Base-by-base conservation (phyloP, 2,329 filamentous ascomycete genomes). In the Colletotrichum tropicicola region DNA sequence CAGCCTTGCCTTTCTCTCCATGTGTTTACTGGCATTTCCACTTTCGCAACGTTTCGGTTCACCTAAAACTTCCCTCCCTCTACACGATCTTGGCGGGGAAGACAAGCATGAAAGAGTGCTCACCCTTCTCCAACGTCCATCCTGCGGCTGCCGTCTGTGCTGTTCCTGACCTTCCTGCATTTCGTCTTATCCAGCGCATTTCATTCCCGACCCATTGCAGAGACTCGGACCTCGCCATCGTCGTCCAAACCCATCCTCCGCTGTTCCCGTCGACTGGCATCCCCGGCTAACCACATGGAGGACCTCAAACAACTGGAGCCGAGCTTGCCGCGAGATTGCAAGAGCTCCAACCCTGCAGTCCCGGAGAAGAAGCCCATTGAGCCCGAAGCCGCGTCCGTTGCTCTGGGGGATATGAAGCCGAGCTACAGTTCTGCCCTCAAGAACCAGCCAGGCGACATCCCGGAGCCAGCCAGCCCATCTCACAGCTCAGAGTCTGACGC, bases 281-380 rank as follows among this genome's bases (percentile, higher is more conserved):
- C 28, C 25, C 35, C 7, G 4, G 51, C 44, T 23, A 30, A 45
- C 39, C 37, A 27, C 32, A 71, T 71, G 70, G 66, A 69, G 27
- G 64, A 66, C n/a, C 25, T 65, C 56, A 62, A 43, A 56, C 23
- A 27, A 21, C 21, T 52, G 15, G 37, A 45, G 2, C 35, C 51
- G 32, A 32, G 9, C 59, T 19, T 62, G 12, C 23, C 51, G 37
- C 44, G 39, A 1, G 10, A 27, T 9, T 35, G 28, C 28, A 25
- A 57, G 27, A 30, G 17, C 13, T n/a, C n/a, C 15, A 47, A 17
- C 1, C 51, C 62, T n/a, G 37, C 30, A 8, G 6, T 47, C 10
- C 44, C 44, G 23, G 44, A 57, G 23, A 65, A 65, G 28, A 52
- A 23, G 15, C 28, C 44, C 27, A 12, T 52, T 13, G 35, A 37